Conservation (phyloP, 306 rosid species). For the Chamaecrista fasciculata region DNA sequence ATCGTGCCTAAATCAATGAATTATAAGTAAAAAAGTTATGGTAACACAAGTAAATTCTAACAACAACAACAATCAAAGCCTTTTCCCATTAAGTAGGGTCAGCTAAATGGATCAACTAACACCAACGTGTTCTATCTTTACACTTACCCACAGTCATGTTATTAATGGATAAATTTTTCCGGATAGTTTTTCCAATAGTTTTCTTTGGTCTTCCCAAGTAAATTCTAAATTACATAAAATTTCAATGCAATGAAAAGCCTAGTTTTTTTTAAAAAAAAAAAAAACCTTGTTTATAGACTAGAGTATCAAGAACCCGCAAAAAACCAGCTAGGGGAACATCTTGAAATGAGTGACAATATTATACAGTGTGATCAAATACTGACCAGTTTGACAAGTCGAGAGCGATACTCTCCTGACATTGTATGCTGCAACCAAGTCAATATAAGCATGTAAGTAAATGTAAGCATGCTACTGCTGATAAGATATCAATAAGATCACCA, state of each 20-base stretch:
- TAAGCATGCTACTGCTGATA: background rate
- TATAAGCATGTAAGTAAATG: constrained; percentile 18
- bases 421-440: constrained; percentile 65
- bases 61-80: too few relatives aligned
- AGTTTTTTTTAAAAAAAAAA: constrained; percentile 5
- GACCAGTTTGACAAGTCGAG: constrained; percentile 85
- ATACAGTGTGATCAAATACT: constrained; percentile 35
- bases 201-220: too few relatives aligned
- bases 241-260: background rate
- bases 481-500: constrained; percentile 4
- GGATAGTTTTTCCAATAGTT: too few relatives aligned
- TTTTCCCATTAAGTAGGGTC: too few relatives aligned
- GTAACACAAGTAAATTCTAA: background rate
- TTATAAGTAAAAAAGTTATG: background rate
- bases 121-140: too few relatives aligned
- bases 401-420: constrained; percentile 79
- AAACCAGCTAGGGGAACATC: background rate
- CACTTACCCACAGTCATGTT: too few relatives aligned
- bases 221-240: constrained; percentile 2
- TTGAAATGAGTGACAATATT: background rate
- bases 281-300: background rate
- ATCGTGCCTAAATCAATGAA: constrained; percentile 63
- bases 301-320: background rate
- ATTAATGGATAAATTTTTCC: too few relatives aligned
- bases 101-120: too few relatives aligned